phyloP scores from a whole-genome alignment of 1,284 basidiomycete genomes.

The Cystobasidium slooffiae region DNA sequence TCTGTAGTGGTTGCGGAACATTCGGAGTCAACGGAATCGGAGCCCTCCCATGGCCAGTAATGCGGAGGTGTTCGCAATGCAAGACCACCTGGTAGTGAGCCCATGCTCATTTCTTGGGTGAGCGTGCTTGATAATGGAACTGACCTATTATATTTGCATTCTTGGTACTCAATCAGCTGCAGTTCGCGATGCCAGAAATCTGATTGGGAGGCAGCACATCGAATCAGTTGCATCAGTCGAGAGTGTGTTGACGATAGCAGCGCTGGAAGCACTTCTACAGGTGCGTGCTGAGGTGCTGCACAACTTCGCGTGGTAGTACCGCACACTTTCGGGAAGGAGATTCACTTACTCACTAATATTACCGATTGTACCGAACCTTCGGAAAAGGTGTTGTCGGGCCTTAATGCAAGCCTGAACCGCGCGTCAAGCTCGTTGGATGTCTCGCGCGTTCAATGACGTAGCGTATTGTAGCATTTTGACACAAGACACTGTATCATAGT shows the following conservation, averaged over 20 bases:
- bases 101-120: not conserved
- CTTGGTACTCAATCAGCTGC: slow-evolving; percentile 2
- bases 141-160: not conserved
- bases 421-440: too few species aligned
- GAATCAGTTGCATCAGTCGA: not conserved
- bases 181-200: not conserved
- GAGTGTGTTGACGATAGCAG: not conserved
- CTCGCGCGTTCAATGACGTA: too few species aligned
- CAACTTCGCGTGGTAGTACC: too few species aligned
- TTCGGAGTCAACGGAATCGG: slow-evolving; percentile 12
- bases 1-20: slow-evolving; percentile 7
- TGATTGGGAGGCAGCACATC: not conserved
- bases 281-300: too few species aligned
- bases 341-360: too few species aligned
- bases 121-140: not conserved
- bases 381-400: too few species aligned
- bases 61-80: slow-evolving; percentile 5
- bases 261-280: not conserved
- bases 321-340: too few species aligned
- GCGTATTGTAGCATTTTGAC: too few species aligned
- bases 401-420: too few species aligned
- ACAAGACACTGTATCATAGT: too few species aligned
- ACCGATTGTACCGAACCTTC: too few species aligned
- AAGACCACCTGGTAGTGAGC: slow-evolving; percentile 24
- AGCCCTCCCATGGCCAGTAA: not conserved